Base-by-base conservation (phyloP, 352 stramenopile genomes). In the Phytophthora litchii region DNA sequence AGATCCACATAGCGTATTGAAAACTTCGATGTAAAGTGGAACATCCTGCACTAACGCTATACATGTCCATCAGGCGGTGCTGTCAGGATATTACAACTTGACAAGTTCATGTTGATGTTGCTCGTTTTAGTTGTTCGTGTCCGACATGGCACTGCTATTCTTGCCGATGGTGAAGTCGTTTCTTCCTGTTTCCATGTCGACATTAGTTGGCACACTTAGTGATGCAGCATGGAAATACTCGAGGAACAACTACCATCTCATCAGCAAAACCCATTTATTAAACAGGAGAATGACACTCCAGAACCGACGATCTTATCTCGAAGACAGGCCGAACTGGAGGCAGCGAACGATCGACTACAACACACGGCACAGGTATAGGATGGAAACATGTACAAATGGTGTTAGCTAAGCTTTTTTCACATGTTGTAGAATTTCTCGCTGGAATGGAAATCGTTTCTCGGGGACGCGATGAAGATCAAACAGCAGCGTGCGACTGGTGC, bases 401-500 rank as follows among this genome's bases (percentile, higher is more conserved):
- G 23, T 27, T 27, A 27, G 23, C 23, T 27, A 7, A 38, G 19
- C 27, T 27, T 29, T 19, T 38, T 23, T 29, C 8, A 19, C 36
- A 21, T 42, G 43, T 12, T 43, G 0, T 32, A 85, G 69, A 74
- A 83, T 62, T 88, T 88, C 41, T 80, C 78, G 29, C 16, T 69
- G 17, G 78, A 88, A 54, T 88, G 78, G 78, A 84, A 83, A 38
- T 56, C 74, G 8, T 85, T 86, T 47, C 58, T 86, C 14, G 58
- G 61, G 32, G 82, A 76, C 48, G 76, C 74, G 9, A 80, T 86
- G 71, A 60, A 76, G 40, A 61, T 72, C 54, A 85, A 83, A 47
- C 54, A 43, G 45, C 45, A 60, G 31, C 35, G 21, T 29, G 11
- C 31, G 27, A 37, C n/a, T 19, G 31, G 14, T 27, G 23, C 5